Base-by-base conservation (phyloP, 257 asterid species). In the Catharanthus roseus region DNA sequence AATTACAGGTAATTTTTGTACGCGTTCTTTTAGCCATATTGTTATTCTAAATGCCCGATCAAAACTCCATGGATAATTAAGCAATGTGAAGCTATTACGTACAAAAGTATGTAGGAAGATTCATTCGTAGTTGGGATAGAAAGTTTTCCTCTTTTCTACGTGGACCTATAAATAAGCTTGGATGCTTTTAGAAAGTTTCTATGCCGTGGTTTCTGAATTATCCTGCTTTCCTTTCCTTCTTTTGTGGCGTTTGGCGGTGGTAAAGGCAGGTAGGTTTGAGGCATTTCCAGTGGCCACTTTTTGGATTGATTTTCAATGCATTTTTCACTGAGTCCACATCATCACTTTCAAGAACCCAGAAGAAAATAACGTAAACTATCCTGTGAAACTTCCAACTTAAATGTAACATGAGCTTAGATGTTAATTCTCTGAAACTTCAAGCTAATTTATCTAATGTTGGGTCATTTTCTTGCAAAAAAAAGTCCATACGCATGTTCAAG, bases 1-100 rank as follows among this genome's bases (percentile, higher is more conserved):
- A 91, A 61, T 81, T 83, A 68, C 97, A 91, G 92, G 97, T 90
- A 64, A 60, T 53, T 34, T 51, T 49, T n/a, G 21, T 51, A 51
- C 9, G 12, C 12, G 21, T 8, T n/a, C 0, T 51, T 50, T 50
- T 21, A 10, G 6, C 56, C 56, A 50, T 0, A 47, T 47, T 3
- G 5, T 47, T 21, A n/a, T n/a, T n/a, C n/a, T n/a, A n/a, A n/a
- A n/a, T n/a, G n/a, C n/a, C n/a, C n/a, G n/a, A n/a, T n/a, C n/a
- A n/a, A n/a, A n/a, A n/a, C n/a, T n/a, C n/a, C n/a, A n/a, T n/a
- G n/a, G n/a, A 10, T 67, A 4, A 21, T 1, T 29, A 10, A 26
- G 55, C 7, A 49, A 49, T 15, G 13, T 49, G 55, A 49, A 3
- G 23, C 1, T 49, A 49, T 49, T 49, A 7, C 19, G 55, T 49